A percentile compares a stretch with the other conserved stretches of the same genome.
These are phyloP conservation scores for Termitomyces sp. DNA, from an alignment of 768 basidiomycete genomes.

Conservation along the genomic window DNA sequence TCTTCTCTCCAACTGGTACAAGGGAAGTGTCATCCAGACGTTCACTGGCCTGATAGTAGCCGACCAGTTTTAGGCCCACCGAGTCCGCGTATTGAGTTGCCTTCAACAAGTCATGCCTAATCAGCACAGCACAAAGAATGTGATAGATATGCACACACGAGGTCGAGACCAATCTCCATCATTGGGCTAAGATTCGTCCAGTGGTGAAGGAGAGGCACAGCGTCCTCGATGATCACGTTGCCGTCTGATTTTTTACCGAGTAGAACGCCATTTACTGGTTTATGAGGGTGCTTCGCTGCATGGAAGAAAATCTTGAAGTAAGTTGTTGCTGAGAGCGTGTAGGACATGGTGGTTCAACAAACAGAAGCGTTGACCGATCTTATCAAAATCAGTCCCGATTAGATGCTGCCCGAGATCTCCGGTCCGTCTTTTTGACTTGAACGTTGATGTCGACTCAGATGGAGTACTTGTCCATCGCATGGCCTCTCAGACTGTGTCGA, in stretches of 20 bases:
- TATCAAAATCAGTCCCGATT: too few relatives aligned
- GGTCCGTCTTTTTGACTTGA: too few relatives aligned
- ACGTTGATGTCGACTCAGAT: too few relatives aligned
- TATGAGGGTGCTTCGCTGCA: slow-evolving; percentile 75
- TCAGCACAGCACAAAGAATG: neutral
- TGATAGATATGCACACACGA: slow-evolving; percentile 40
- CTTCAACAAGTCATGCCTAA: slow-evolving; percentile 29
- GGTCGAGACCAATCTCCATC: slow-evolving; percentile 82
- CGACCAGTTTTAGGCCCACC: slow-evolving; percentile 53
- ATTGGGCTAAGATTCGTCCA: slow-evolving; percentile 83
- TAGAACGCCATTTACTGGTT: slow-evolving; percentile 74
- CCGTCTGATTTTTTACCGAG: slow-evolving; percentile 46
- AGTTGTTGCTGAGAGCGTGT: slow-evolving; percentile 56
- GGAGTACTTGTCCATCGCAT: too few relatives aligned
- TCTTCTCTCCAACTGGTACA: slow-evolving; percentile 62
- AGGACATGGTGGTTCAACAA: slow-evolving; percentile 22
- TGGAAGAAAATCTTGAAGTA: slow-evolving; percentile 78
- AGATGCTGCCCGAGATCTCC: too few relatives aligned
- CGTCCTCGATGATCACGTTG: slow-evolving; percentile 53
- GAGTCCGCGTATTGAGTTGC: slow-evolving; percentile 57
- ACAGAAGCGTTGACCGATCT: too few relatives aligned
- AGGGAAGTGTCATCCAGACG: slow-evolving; percentile 57
- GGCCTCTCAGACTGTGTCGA: too few relatives aligned
- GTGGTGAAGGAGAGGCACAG: slow-evolving; percentile 77
- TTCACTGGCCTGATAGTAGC: slow-evolving; percentile 76